Conservation (phyloP, 768 basidiomycete species). For the Lyophyllum shimeji region DNA sequence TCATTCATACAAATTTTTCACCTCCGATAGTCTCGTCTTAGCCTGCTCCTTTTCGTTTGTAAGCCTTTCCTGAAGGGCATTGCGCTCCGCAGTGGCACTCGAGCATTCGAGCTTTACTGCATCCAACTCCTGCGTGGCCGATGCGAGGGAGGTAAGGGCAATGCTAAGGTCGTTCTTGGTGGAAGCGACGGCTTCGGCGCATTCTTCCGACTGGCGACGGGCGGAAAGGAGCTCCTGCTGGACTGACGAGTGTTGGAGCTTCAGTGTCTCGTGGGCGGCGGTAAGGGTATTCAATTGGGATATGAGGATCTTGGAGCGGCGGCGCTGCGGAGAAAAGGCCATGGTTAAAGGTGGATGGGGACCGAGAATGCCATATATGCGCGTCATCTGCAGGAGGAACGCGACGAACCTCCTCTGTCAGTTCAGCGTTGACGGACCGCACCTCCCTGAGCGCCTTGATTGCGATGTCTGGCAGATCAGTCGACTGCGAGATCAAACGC, state of each 20-base stretch:
- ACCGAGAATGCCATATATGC: neutral
- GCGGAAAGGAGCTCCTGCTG: constrained; percentile 5
- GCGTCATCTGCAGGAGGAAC: neutral
- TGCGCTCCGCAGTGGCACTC: neutral
- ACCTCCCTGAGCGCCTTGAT: constrained; percentile 15
- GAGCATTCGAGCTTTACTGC: neutral
- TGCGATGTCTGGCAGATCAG: constrained; percentile 13
- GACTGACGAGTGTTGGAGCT: neutral
- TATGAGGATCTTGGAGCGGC: constrained; percentile 4
- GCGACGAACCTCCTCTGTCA: constrained; percentile 13
- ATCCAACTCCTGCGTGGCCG: neutral
- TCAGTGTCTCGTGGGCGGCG: constrained; percentile 11
- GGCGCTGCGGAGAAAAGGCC: constrained; percentile 1
- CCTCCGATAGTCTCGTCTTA: neutral
- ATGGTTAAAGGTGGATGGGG: neutral
- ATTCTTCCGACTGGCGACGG: neutral
- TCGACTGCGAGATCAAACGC: neutral
- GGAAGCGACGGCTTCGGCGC: neutral
- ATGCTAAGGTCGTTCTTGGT: neutral
- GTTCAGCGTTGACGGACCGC: constrained; percentile 11
- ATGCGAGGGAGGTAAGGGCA: neutral
- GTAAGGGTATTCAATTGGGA: constrained; percentile 11
- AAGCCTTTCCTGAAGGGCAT: neutral
- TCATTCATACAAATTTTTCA: constrained; percentile 7
- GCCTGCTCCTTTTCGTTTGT: neutral